Base-by-base conservation (phyloP, 352 stramenopile species). In the Phytopythium chamaehyphon region DNA sequence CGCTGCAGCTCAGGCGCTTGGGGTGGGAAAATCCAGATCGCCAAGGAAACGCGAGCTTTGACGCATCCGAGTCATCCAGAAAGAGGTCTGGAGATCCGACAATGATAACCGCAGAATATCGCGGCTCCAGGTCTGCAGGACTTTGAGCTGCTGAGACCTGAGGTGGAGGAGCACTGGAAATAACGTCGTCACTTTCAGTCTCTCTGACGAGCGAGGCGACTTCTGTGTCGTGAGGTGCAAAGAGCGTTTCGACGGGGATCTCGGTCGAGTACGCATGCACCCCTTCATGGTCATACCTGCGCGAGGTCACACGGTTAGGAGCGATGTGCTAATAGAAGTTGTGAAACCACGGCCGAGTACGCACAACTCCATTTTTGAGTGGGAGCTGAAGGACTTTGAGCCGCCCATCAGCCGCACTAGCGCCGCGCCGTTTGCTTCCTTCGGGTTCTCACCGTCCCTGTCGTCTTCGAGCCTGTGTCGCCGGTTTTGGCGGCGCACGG, bases 41-140 rank as follows among this genome's bases (percentile, higher is more conserved):
- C 12, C 10, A 50, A 1, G 11, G 54, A 37, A 36, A 22, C 28
- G 24, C 21, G 38, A 23, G 46, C 23, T 54, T 55, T 38, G 52
- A 15, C 24, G 12, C 31, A 21, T 6, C 8, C 4, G 39, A 14
- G 31, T 26, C 58, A 8, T 51, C 46, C 15, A 61, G 43, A 9
- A 51, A 21, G 19, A 64, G 38, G 38, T 47, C 38, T 35, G 50
- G n/a, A 7, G 53, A 51, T 18, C 61, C 58, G 2, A 80, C 48
- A 15, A 58, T 44, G 16, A 80, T 26, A 16, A 80, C 64, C 2
- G 66, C 71, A 6, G 48, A 47, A n/a, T 76, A 76, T 9, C 58
- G 66, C 2, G 47, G 39, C 21, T 55, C 56, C 35, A 28, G 8
- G 31, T 51, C 38, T 2, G 10, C 19, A 33, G 42, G 2, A 8